phyloP scores from a whole-genome alignment of 1,139 yeast genomes.

The Eremothecium coryli region DNA sequence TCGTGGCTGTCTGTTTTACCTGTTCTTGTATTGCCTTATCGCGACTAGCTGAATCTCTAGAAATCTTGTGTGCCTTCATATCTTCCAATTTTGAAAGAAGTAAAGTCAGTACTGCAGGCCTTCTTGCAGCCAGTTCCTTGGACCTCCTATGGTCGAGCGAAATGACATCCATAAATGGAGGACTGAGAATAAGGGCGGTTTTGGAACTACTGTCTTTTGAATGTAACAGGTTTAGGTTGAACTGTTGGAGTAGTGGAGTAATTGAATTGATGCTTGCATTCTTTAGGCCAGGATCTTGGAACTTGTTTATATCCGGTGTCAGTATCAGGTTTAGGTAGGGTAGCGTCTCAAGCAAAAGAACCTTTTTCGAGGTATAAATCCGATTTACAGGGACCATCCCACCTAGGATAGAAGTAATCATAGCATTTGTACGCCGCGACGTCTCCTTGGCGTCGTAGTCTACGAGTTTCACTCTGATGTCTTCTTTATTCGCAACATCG shows the following conservation, averaged over 20 bases:
- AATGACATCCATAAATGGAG: slow-evolving; percentile 27
- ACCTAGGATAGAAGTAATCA: slow-evolving; percentile 5
- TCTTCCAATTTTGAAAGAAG: slow-evolving; percentile 37
- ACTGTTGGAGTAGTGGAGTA: slow-evolving; percentile 26
- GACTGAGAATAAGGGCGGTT: slow-evolving; percentile 27
- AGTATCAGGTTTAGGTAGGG: slow-evolving; percentile 43
- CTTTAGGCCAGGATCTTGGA: slow-evolving; percentile 22
- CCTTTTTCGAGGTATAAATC: slow-evolving; percentile 14
- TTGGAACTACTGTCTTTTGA: slow-evolving; percentile 23
- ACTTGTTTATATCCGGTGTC: slow-evolving; percentile 35
- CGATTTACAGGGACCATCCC: slow-evolving; percentile 15
- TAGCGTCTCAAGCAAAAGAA: slow-evolving; percentile 32
- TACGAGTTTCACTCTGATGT: slow-evolving; percentile 16
- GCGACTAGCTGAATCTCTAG: slow-evolving; percentile 26
- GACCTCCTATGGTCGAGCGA: slow-evolving; percentile 17
- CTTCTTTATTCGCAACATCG: slow-evolving; percentile 40
- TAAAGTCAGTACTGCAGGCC: slow-evolving; percentile 29
- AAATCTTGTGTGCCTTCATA: slow-evolving; percentile 32
- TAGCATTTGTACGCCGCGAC: slow-evolving; percentile 11
- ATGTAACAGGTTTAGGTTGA: slow-evolving; percentile 27
- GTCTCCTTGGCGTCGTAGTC: slow-evolving; percentile 23
- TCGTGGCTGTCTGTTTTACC: slow-evolving; percentile 26
- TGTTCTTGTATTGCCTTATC: slow-evolving; percentile 22
- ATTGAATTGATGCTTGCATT: slow-evolving; percentile 23
- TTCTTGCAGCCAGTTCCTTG: slow-evolving; percentile 24